These are phyloP conservation scores for Mrakia gelida DNA, from an alignment of 768 basidiomycete species.

Conservation along the genomic window DNA sequence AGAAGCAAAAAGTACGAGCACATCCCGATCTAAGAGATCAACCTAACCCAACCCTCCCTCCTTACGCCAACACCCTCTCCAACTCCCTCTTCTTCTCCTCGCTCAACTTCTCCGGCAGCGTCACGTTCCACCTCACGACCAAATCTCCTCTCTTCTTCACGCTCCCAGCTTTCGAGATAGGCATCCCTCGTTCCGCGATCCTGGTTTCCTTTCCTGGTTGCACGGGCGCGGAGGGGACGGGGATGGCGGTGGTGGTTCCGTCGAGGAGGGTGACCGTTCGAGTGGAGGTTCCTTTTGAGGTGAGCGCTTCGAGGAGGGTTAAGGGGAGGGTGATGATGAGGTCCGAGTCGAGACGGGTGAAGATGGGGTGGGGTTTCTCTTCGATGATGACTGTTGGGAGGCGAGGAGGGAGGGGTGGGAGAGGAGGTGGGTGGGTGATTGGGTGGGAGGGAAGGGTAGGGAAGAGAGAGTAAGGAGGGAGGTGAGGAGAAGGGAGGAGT, in stretches of 20 bases:
- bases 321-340: constrained; percentile 60
- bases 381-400: constrained; percentile 64
- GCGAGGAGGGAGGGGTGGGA: not conserved
- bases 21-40: too few relatives aligned
- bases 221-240: constrained; percentile 53
- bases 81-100: constrained; percentile 74
- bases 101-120: constrained; percentile 74
- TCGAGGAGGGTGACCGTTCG: constrained; percentile 65
- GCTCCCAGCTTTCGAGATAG: constrained; percentile 72
- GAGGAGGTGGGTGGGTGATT: not conserved
- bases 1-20: too few relatives aligned
- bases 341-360: constrained; percentile 76
- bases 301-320: constrained; percentile 76
- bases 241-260: constrained; percentile 67
- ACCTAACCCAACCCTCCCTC: not conserved
- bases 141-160: constrained; percentile 75
- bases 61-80: constrained; percentile 54
- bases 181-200: constrained; percentile 71
- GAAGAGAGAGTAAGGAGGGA: not conserved
- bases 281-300: constrained; percentile 51
- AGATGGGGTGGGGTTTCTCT: constrained; percentile 78
- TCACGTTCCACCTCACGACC: constrained; percentile 69
- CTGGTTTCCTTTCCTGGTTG: constrained; percentile 60
- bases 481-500: too few relatives aligned
- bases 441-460: not conserved